A percentile compares a stretch with the other conserved stretches of the same genome.
These are phyloP conservation scores for Skeletonema costatum DNA, from an alignment of 108 stramenopile genomes.

Conservation along the genomic window DNA sequence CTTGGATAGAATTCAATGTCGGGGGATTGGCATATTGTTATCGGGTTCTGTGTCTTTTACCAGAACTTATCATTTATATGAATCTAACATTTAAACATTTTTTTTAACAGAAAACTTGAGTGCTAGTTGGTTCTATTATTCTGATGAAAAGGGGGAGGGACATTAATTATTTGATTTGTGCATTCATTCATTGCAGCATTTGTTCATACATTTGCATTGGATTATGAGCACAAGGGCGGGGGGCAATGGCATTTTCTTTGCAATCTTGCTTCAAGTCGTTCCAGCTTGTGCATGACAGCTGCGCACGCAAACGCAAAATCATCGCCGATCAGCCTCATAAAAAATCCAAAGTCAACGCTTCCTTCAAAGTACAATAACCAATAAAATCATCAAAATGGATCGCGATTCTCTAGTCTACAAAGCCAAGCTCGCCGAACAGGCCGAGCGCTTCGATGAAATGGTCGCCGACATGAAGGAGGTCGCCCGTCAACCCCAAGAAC, in stretches of 20 bases:
- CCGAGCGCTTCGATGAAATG: slow-evolving; percentile 98
- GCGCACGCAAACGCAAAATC: too few relatives aligned
- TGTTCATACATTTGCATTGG: too few relatives aligned
- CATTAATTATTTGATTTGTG: not conserved
- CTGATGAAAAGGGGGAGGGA: not conserved
- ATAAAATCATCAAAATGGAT: slow-evolving; percentile 65
- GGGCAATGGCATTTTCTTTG: too few relatives aligned
- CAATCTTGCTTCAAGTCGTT: too few relatives aligned
- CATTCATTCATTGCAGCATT: too few relatives aligned
- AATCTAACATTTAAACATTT: slow-evolving; percentile 5
- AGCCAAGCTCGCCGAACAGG: slow-evolving; percentile 99
- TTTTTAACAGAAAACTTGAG: not conserved
- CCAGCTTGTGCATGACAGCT: too few relatives aligned
- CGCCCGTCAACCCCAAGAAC: slow-evolving; percentile 95
- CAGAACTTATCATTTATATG: slow-evolving; percentile 41
- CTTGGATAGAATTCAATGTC: not conserved
- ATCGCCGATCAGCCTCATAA: not conserved
- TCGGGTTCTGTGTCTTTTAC: slow-evolving; percentile 27
- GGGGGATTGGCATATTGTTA: not conserved
- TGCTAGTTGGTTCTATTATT: too few relatives aligned
- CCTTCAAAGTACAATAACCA: not conserved
- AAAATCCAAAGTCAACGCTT: not conserved
- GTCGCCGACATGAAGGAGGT: slow-evolving; percentile 98
- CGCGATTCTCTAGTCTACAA: slow-evolving; percentile 95
- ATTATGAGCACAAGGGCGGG: too few relatives aligned